Evolutionary conservation across 2,329 filamentous ascomycete genomes (phyloP), one percentile per base, ranked within the genome.

Genomic region (Aureobasidium sp.): DNA sequence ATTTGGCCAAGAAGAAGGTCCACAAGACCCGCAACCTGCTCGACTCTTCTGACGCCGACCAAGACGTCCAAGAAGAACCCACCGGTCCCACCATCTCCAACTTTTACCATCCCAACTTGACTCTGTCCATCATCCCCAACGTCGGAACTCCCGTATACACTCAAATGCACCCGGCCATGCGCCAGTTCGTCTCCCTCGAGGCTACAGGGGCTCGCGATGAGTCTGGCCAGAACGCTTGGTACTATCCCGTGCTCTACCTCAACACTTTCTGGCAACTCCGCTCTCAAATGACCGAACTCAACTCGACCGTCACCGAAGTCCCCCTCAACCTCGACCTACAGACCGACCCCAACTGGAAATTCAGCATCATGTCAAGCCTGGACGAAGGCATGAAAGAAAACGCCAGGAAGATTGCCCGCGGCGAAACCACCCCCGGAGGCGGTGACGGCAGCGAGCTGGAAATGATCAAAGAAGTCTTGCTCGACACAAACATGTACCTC

Each of bases 211-310:
- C 89, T 39, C 83, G 93, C 56, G 93, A 98, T 68, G 82, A 78
- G 2, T 83, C 82, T 12, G 93, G 93, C 32, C 80, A 90, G 70
- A 89, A 97, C 70, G 85, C 85, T 57, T 98, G 90, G 90, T 98
- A 97, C 66, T 83, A 86, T 65, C 93, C 93, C 4, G 81, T 96
- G 39, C 72, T 97, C 34, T 98, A 89, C 67, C 76, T 93, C 66
- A 98, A 98, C 72, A 94, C 86, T 3, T 98, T 98, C 71, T 98
- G 93, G 93, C 91, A 97, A 71, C 78, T 98, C 59, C 88, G 81
- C 66, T 84, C 79, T 58, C 89, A 97, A 62, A 97, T 97, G 91
- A 88, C 79, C 19, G 79, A 90, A 60, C 75, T 98, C 47, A 98
- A 98, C 68, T 85, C 88, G 14, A 97, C 93, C 0, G 87, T 95